These are phyloP conservation scores for Bjerkandera adusta DNA, from an alignment of 1,284 basidiomycete genomes.

Conservation along the genomic window DNA sequence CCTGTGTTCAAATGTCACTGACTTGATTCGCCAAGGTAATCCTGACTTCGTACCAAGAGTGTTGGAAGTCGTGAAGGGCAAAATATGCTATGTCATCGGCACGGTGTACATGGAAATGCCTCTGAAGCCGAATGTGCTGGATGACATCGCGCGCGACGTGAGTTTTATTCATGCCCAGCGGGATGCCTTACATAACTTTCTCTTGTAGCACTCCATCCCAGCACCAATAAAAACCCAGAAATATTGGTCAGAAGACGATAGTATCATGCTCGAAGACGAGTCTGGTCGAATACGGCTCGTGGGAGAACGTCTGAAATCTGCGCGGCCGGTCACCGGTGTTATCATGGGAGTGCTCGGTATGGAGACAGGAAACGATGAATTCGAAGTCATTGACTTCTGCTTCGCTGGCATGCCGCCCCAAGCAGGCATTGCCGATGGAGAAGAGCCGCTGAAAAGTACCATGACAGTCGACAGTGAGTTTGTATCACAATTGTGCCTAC, in stretches of 20 bases:
- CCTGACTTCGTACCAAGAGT: conserved; percentile 82
- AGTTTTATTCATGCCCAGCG: conserved; percentile 29
- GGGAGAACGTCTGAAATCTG: conserved; percentile 59
- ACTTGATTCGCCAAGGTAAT: conserved; percentile 44
- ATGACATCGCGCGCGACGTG: conserved; percentile 93
- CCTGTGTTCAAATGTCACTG: conserved; percentile 2
- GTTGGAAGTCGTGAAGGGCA: conserved; percentile 83
- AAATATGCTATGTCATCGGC: conserved; percentile 89
- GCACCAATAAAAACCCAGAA: conserved; percentile 76
- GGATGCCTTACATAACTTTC: conserved; percentile 1
- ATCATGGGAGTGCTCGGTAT: conserved; percentile 89
- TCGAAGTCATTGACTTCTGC: conserved; percentile 92
- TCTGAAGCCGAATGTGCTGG: conserved; percentile 94
- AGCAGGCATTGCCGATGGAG: conserved; percentile 30
- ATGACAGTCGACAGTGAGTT: conserved; percentile 44
- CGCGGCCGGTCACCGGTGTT: conserved; percentile 82
- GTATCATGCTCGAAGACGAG: conserved; percentile 92
- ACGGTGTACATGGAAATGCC: conserved; percentile 99
- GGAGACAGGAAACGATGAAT: conserved; percentile 88
- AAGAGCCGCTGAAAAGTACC: conserved; percentile 10
- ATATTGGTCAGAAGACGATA: conserved; percentile 78
- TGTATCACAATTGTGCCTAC: background rate
- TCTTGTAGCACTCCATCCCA: conserved; percentile 79
- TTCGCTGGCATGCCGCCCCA: conserved; percentile 81
- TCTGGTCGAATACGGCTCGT: conserved; percentile 89